A percentile compares a stretch with the other conserved stretches of the same genome.
Evolutionary conservation across 345 rosid genomes (phyloP).

Genomic region (Kandelia obovata): DNA sequence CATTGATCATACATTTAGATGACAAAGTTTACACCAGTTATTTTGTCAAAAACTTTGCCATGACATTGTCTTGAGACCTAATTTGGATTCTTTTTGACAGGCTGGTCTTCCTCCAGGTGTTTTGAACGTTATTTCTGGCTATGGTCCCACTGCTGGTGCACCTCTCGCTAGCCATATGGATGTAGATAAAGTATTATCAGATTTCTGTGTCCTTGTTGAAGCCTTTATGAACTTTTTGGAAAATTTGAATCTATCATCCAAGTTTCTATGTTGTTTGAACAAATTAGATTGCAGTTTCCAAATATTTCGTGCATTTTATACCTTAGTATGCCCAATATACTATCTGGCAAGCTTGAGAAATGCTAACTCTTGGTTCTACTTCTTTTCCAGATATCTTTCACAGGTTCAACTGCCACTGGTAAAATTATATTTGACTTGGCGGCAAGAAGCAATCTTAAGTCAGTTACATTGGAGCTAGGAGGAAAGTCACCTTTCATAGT

Average conservation of each 20-base stretch:
- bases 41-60: no score
- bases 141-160: conserved; percentile 82
- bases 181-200: conserved; percentile 60
- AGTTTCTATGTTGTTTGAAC: no score
- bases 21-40: neutral
- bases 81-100: conserved; percentile 30
- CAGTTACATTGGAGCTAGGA: conserved; percentile 33
- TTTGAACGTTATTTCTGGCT: conserved; percentile 78
- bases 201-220: neutral
- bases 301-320: neutral
- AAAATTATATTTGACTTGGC: conserved; percentile 22
- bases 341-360: neutral
- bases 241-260: neutral
- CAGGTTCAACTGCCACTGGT: conserved; percentile 31
- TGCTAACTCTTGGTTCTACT: neutral
- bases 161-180: conserved; percentile 85
- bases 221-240: neutral
- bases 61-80: conserved; percentile 6
- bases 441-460: conserved; percentile 30
- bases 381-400: conserved; percentile 23
- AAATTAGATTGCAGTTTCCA: no score
- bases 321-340: neutral
- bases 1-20: neutral
- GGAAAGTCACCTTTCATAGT: conserved; percentile 34
- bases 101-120: conserved; percentile 96